A percentile compares a stretch with the other conserved stretches of the same genome.
These are phyloP conservation scores for Rhexocercosporidium sp. DNA, from an alignment of 2,329 filamentous ascomycete species.

Conservation along the genomic window DNA sequence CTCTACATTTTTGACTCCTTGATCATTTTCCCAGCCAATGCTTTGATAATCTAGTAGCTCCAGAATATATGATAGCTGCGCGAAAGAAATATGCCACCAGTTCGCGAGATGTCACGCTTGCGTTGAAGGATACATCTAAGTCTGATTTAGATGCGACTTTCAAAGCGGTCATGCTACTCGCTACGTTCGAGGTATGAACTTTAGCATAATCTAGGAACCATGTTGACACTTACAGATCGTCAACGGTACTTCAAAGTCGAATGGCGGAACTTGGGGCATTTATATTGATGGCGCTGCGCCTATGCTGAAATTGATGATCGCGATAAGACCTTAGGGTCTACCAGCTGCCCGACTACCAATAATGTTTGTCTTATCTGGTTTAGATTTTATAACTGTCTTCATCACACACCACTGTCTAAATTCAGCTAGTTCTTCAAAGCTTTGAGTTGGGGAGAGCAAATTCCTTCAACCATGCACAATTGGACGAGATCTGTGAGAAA, in stretches of 20 bases:
- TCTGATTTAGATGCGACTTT: conserved; percentile 57
- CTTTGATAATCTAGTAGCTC: conserved; percentile 40
- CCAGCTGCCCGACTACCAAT: conserved; percentile 22
- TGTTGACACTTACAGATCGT: conserved; percentile 23
- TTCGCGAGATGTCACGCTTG: conserved; percentile 52
- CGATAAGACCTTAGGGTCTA: not conserved
- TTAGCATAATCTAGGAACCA: not conserved
- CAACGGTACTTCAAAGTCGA: conserved; percentile 18
- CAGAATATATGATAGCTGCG: conserved; percentile 52
- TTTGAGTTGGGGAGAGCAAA: conserved; percentile 21
- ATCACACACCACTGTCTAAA: not conserved
- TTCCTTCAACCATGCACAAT: conserved; percentile 15
- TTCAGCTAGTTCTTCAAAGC: conserved; percentile 27
- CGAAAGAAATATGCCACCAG: conserved; percentile 56
- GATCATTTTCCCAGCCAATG: conserved; percentile 30
- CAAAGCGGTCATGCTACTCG: conserved; percentile 57
- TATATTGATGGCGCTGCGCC: conserved; percentile 33
- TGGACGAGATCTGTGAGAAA: conserved; percentile 17
- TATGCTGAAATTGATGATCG: conserved; percentile 28
- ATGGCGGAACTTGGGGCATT: conserved; percentile 22
- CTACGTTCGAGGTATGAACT: conserved; percentile 52
- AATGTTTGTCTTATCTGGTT: conserved; percentile 31
- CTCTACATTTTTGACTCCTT: conserved; percentile 36
- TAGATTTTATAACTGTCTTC: conserved; percentile 11
- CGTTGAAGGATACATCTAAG: conserved; percentile 50